phyloP scores from a whole-genome alignment of 2,329 filamentous ascomycete species.

The Colletotrichum tabaci region DNA sequence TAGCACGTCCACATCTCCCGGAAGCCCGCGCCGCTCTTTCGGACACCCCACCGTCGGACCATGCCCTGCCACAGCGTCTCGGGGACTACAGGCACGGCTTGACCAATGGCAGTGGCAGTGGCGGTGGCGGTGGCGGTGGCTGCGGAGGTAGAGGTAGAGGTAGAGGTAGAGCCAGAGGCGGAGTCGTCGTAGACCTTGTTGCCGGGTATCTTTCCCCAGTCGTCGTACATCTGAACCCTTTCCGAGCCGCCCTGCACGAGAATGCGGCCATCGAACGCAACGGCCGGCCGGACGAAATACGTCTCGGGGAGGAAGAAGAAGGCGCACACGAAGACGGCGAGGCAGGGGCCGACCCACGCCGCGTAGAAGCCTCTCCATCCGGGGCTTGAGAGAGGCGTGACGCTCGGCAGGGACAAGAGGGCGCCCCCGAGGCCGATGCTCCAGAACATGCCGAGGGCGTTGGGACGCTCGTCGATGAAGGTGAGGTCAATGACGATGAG shows the following conservation, averaged over 20 bases:
- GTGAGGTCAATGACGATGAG: conserved; percentile 56
- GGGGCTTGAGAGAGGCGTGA: conserved; percentile 45
- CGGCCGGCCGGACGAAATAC: conserved; percentile 57
- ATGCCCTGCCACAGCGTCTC: conserved; percentile 32
- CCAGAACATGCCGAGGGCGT: conserved; percentile 53
- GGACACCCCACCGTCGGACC: conserved; percentile 28
- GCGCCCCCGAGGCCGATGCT: conserved; percentile 48
- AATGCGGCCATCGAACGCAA: conserved; percentile 58
- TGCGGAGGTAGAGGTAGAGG: too few species aligned
- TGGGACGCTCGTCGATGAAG: conserved; percentile 55
- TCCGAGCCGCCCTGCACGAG: conserved; percentile 55
- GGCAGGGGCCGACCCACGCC: conserved; percentile 48
- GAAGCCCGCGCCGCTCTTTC: conserved; percentile 36
- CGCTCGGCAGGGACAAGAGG: conserved; percentile 48
- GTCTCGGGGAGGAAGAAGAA: conserved; percentile 55
- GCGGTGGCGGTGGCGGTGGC: too few species aligned
- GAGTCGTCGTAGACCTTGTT: conserved; percentile 11
- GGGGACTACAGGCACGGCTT: neutral
- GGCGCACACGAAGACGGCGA: conserved; percentile 47
- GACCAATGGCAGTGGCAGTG: too few species aligned
- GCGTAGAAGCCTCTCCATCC: conserved; percentile 54
- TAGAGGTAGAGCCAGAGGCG: too few species aligned
- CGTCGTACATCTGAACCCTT: conserved; percentile 55
- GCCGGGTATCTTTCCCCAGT: conserved; percentile 47
- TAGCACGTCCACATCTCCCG: conserved; percentile 42